phyloP scores from a whole-genome alignment of 78 protist genomes.

The Corallochytrium limacisporum region DNA sequence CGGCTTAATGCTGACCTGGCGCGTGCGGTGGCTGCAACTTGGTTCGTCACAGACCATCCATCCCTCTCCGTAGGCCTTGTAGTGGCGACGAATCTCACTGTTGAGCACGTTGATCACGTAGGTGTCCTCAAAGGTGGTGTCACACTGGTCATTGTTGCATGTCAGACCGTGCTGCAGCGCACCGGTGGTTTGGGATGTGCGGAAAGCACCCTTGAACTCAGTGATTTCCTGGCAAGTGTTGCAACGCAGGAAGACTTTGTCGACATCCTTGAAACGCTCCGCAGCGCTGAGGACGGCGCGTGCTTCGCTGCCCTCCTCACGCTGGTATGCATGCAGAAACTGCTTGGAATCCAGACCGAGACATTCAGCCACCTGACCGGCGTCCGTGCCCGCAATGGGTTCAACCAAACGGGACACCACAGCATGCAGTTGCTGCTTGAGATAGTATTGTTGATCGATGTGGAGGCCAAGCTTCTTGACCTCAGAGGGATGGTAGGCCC shows the following conservation, averaged over 20 bases:
- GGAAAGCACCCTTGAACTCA: too few relatives aligned
- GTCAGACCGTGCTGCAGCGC: too few relatives aligned
- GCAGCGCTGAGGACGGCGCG: neutral
- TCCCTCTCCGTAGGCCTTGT: neutral
- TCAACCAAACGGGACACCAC: conserved; percentile 65
- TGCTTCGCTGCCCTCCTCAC: neutral
- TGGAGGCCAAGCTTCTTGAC: neutral
- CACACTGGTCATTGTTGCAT: neutral
- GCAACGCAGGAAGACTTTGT: too few relatives aligned
- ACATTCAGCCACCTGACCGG: conserved; percentile 21
- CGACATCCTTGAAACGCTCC: too few relatives aligned
- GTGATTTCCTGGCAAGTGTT: too few relatives aligned
- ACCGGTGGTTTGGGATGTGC: too few relatives aligned
- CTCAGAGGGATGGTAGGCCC: too few relatives aligned
- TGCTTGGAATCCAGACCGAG: conserved; percentile 1
- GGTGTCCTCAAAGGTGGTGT: neutral
- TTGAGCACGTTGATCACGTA: neutral
- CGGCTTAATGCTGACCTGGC: neutral
- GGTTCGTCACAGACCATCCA: conserved; percentile 12
- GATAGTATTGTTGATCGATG: conserved; percentile 3
- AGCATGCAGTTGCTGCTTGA: conserved; percentile 68
- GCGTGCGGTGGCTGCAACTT: neutral
- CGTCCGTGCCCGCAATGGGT: conserved; percentile 55
- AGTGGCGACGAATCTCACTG: neutral
- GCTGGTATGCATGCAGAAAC: neutral